Evolutionary conservation across 768 basidiomycete species (phyloP).

Genomic region (Megacollybia marginata): DNA sequence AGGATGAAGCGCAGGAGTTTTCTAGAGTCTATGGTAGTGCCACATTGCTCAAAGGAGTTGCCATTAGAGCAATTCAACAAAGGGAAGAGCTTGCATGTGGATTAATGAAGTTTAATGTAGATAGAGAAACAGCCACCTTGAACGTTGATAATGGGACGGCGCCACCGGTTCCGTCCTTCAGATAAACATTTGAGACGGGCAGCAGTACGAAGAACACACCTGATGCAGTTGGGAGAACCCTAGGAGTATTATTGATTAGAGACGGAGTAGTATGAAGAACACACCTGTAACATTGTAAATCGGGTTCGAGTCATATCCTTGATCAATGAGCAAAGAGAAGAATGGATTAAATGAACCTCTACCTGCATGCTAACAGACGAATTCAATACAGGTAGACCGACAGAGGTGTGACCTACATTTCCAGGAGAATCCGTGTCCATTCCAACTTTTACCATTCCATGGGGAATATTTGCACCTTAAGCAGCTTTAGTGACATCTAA

Average conservation of each 20-base stretch:
- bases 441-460: conserved; percentile 65
- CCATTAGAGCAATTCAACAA: conserved; percentile 34
- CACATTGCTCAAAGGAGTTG: conserved; percentile 41
- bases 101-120: conserved; percentile 49
- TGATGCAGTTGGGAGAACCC: conserved; percentile 64
- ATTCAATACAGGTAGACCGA: not conserved
- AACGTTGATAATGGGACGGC: conserved; percentile 15
- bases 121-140: no score
- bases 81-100: conserved; percentile 57
- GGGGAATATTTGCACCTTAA: conserved; percentile 54
- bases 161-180: conserved; percentile 45
- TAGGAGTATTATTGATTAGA: conserved; percentile 23
- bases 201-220: conserved; percentile 6
- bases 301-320: conserved; percentile 35
- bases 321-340: no score
- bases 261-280: not conserved
- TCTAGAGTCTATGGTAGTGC: conserved; percentile 36
- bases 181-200: not conserved
- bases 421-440: conserved; percentile 62
- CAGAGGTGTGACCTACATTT: conserved; percentile 30
- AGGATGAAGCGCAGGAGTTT: conserved; percentile 43
- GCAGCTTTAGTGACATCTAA: not conserved
- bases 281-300: conserved; percentile 25
- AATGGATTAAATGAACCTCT: no score
- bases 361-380: conserved; percentile 29